phyloP scores from a whole-genome alignment of 2,329 filamentous ascomycete genomes.

The Hymenoscyphus scutula region DNA sequence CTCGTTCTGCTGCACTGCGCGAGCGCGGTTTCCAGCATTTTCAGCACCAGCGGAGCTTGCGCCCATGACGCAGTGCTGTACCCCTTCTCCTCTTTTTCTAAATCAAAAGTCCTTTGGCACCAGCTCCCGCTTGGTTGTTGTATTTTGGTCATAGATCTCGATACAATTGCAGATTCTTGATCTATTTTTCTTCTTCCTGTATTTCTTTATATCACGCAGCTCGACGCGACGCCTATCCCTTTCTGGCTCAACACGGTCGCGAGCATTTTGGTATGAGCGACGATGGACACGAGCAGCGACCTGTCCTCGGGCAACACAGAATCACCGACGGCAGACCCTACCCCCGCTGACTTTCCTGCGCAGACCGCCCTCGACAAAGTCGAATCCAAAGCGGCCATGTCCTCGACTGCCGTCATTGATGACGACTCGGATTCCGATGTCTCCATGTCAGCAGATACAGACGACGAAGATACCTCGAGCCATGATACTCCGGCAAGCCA shows the following conservation, averaged over 20 bases:
- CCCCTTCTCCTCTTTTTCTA: neutral
- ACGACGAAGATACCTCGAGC: conserved; percentile 27
- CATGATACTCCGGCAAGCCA: conserved; percentile 11
- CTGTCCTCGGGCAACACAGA: conserved; percentile 31
- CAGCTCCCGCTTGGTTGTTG: conserved; percentile 15
- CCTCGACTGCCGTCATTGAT: conserved; percentile 18
- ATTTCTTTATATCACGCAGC: conserved; percentile 22
- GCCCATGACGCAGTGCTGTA: conserved; percentile 21
- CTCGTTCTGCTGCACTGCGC: conserved; percentile 21
- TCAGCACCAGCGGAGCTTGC: neutral
- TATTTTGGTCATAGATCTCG: conserved; percentile 26
- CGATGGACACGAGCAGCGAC: conserved; percentile 32
- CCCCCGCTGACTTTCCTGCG: conserved; percentile 25
- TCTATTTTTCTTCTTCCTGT: conserved; percentile 24
- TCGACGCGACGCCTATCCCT: conserved; percentile 13
- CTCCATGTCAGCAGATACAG: conserved; percentile 39
- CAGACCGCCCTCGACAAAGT: conserved; percentile 17
- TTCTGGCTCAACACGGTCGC: conserved; percentile 13
- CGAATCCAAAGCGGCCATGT: conserved; percentile 12
- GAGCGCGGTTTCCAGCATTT: conserved; percentile 20
- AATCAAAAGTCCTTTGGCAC: neutral
- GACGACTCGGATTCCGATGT: conserved; percentile 38
- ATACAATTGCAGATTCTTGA: conserved; percentile 26
- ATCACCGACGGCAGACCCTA: conserved; percentile 24
- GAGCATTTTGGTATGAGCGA: conserved; percentile 12